These are phyloP conservation scores for Hypoxylon lienhwacheense DNA, from an alignment of 495 filamentous ascomycete genomes.

Conservation along the genomic window DNA sequence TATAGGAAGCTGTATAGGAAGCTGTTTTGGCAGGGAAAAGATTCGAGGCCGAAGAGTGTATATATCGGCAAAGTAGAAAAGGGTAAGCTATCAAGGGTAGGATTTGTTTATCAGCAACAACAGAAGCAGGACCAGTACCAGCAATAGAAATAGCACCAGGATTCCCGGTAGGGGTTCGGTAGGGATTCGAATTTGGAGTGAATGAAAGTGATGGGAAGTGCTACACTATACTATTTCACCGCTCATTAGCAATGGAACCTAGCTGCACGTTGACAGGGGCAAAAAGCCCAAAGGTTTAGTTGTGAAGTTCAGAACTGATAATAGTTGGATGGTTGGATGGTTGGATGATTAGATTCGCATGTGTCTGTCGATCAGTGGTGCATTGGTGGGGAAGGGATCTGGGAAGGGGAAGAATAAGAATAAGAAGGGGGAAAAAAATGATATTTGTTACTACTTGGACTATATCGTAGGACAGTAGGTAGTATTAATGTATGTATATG, in stretches of 20 bases:
- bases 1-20: slow-evolving; percentile 35
- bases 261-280: slow-evolving; percentile 22
- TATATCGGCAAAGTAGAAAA: too few species aligned
- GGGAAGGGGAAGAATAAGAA: too few species aligned
- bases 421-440: too few species aligned
- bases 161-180: too few species aligned
- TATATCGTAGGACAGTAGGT: too few species aligned
- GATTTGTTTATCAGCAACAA: slow-evolving; percentile 25
- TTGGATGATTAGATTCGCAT: slow-evolving; percentile 29
- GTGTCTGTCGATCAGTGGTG: slow-evolving; percentile 30
- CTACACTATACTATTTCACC: slow-evolving; percentile 22
- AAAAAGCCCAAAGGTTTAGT: slow-evolving; percentile 7
- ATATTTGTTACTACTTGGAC: too few species aligned
- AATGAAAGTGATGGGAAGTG: not conserved
- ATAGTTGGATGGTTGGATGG: too few species aligned
- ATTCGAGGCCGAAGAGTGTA: slow-evolving; percentile 16
- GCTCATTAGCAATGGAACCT: slow-evolving; percentile 35
- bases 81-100: slow-evolving; percentile 22
- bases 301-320: slow-evolving; percentile 12
- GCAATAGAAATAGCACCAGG: too few species aligned
- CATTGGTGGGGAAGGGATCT: slow-evolving; percentile 9
- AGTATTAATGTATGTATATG: too few species aligned
- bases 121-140: slow-evolving; percentile 7
- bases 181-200: slow-evolving; percentile 20
- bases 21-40: slow-evolving; percentile 26